phyloP scores from a whole-genome alignment of 192 early-diverging fungal genomes.

The Jimgerdemannia lactiflua region DNA sequence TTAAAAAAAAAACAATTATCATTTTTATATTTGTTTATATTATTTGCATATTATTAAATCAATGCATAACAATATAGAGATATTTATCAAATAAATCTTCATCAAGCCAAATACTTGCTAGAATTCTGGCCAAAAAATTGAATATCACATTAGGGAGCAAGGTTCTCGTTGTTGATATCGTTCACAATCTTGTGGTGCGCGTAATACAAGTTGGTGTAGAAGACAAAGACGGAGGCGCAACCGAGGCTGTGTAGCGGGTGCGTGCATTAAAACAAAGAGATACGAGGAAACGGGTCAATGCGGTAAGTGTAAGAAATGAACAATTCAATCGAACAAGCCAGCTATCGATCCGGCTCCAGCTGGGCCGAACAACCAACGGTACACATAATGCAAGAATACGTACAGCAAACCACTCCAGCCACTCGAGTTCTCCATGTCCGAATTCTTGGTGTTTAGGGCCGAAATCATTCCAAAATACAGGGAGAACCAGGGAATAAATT shows the following conservation, averaged over 20 bases:
- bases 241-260: not conserved
- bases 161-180: not conserved
- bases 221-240: not conserved
- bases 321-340: not conserved
- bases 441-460: slow-evolving; percentile 24
- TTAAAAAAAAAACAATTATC: too few relatives aligned
- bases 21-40: too few relatives aligned
- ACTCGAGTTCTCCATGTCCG: slow-evolving; percentile 14
- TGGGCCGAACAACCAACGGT: too few relatives aligned
- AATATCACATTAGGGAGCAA: not conserved
- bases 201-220: not conserved
- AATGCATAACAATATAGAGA: too few relatives aligned
- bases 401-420: slow-evolving; percentile 26
- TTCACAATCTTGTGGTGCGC: not conserved
- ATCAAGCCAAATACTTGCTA: too few relatives aligned
- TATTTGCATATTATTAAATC: too few relatives aligned
- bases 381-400: slow-evolving; percentile 6
- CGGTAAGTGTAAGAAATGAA: not conserved
- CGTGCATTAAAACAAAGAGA: not conserved
- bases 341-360: too few relatives aligned
- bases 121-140: too few relatives aligned
- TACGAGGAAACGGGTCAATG: not conserved
- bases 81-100: too few relatives aligned
- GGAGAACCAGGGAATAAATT: slow-evolving; percentile 28
- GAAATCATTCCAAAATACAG: slow-evolving; percentile 29